Conservation (phyloP, 208 protist species). For the Trypanosoma boissoni region DNA sequence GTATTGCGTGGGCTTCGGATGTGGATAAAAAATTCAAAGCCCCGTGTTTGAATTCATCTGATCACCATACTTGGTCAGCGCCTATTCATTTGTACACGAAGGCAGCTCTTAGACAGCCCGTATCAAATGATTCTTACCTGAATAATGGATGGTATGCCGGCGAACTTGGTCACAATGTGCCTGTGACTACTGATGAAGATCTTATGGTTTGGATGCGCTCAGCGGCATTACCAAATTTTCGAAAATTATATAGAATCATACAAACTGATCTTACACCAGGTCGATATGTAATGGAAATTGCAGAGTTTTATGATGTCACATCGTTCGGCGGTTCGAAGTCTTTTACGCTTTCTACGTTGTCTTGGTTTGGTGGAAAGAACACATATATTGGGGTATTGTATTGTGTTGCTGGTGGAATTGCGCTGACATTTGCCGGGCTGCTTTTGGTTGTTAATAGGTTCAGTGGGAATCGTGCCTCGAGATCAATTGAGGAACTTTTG, state of each 20-base stretch:
- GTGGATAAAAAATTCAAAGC: slow-evolving; percentile 81
- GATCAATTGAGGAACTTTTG: slow-evolving; percentile 28
- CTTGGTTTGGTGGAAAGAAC: slow-evolving; percentile 96
- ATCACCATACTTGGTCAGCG: slow-evolving; percentile 52
- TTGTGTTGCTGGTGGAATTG: slow-evolving; percentile 86
- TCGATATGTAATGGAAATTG: slow-evolving; percentile 86
- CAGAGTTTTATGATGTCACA: slow-evolving; percentile 89
- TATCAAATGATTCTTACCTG: slow-evolving; percentile 67
- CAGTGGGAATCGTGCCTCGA: slow-evolving; percentile 37
- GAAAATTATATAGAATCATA: slow-evolving; percentile 97
- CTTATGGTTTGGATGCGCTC: slow-evolving; percentile 98
- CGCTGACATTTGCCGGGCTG: slow-evolving; percentile 70
- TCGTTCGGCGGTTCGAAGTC: slow-evolving; percentile 94
- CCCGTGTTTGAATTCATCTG: slow-evolving; percentile 28
- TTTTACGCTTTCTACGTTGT: slow-evolving; percentile 92
- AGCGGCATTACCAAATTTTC: slow-evolving; percentile 95
- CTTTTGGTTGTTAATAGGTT: slow-evolving; percentile 58
- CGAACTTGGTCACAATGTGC: slow-evolving; percentile 80
- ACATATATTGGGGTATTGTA: slow-evolving; percentile 93
- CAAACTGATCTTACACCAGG: slow-evolving; percentile 75
- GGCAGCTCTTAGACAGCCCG: slow-evolving; percentile 14
- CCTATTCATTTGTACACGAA: slow-evolving; percentile 39
- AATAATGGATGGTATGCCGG: slow-evolving; percentile 85
- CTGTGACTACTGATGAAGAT: slow-evolving; percentile 93
- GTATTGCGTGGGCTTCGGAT: slow-evolving; percentile 95